Percentiles rank a stretch among this genome's conserved stretches.
Conservation (phyloP, 2,329 filamentous ascomycete genomes). For the Lecanicillium sp. region DNA sequence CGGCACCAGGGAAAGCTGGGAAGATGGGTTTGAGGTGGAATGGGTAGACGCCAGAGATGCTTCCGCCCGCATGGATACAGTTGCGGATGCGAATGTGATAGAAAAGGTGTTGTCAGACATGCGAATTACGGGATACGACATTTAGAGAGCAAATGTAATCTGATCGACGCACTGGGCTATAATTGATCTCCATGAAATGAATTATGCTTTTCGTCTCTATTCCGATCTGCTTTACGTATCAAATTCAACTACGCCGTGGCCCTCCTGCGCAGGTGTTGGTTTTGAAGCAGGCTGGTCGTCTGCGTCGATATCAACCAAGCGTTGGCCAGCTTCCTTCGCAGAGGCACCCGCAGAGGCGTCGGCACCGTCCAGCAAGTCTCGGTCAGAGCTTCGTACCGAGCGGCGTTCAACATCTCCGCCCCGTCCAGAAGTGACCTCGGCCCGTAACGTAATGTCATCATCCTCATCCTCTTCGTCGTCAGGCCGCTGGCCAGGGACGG, state of each 20-base stretch:
- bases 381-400: conserved; percentile 60
- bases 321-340: conserved; percentile 23
- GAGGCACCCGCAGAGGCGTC: conserved; percentile 60
- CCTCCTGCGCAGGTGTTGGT: conserved; percentile 20
- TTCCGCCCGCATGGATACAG: conserved; percentile 18
- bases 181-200: background rate
- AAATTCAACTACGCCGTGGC: conserved; percentile 37
- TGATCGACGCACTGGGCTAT: no score
- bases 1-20: conserved; percentile 27
- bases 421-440: conserved; percentile 22
- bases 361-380: conserved; percentile 66
- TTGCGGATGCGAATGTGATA: conserved; percentile 22
- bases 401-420: conserved; percentile 55
- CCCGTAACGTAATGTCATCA: conserved; percentile 39
- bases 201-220: background rate
- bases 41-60: conserved; percentile 23
- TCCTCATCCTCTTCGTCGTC: conserved; percentile 69
- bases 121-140: conserved; percentile 22
- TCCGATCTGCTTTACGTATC: conserved; percentile 27
- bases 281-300: background rate
- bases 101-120: conserved; percentile 24
- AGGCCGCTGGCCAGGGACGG: conserved; percentile 54
- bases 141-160: conserved; percentile 12
- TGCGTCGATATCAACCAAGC: background rate
- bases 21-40: conserved; percentile 19